Conservation (phyloP, 1,284 basidiomycete species). For the Termitomyces sp. region DNA sequence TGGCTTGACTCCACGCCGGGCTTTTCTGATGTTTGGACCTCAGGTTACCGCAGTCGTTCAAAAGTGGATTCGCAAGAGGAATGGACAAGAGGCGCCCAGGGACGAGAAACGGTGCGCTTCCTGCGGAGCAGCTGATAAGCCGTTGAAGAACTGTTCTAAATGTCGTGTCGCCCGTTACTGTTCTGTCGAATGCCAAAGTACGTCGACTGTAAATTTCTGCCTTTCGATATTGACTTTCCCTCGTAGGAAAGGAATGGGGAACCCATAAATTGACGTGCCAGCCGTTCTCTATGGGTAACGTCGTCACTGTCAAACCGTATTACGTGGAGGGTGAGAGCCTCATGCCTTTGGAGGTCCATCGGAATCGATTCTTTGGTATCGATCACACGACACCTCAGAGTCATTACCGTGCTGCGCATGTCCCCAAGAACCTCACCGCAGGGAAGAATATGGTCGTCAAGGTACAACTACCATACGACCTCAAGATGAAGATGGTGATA, state of each 20-base stretch:
- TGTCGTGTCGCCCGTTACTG: slow-evolving; percentile 48
- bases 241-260: slow-evolving; percentile 42
- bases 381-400: slow-evolving; percentile 20
- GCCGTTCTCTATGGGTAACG: slow-evolving; percentile 37
- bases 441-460: slow-evolving; percentile 48
- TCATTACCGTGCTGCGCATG: slow-evolving; percentile 23
- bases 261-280: slow-evolving; percentile 44
- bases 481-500: neutral
- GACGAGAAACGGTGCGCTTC: slow-evolving; percentile 39
- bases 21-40: slow-evolving; percentile 37
- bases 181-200: slow-evolving; percentile 49
- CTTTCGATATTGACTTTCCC: neutral
- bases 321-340: slow-evolving; percentile 29
- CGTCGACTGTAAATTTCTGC: slow-evolving; percentile 17
- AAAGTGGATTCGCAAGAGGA: slow-evolving; percentile 45
- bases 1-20: slow-evolving; percentile 22
- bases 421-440: slow-evolving; percentile 22
- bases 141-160: slow-evolving; percentile 39
- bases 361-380: slow-evolving; percentile 31
- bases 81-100: slow-evolving; percentile 36
- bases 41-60: slow-evolving; percentile 41
- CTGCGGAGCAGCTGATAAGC: slow-evolving; percentile 27
- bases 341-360: slow-evolving; percentile 30
- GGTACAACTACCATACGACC: slow-evolving; percentile 39
- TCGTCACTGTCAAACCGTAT: slow-evolving; percentile 41